These are phyloP conservation scores for Salvia rosmarinus DNA, from an alignment of 257 asterid genomes.

Conservation along the genomic window DNA sequence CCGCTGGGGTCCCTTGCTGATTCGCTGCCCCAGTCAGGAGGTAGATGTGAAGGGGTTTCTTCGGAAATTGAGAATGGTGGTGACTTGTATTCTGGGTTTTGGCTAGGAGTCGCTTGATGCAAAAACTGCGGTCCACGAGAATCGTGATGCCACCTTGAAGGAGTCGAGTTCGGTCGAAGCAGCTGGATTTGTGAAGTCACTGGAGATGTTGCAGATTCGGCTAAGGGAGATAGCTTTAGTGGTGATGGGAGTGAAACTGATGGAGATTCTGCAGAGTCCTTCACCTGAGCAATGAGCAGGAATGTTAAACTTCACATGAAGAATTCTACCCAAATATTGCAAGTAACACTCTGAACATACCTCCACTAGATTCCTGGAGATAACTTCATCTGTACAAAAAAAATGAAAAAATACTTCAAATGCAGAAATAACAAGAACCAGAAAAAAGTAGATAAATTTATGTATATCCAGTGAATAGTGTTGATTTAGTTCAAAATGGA, in stretches of 20 bases:
- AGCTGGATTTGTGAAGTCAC: slow-evolving; percentile 55
- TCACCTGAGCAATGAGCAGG: slow-evolving; percentile 47
- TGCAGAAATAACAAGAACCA: background rate
- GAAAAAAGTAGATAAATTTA: background rate
- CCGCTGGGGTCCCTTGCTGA: slow-evolving; percentile 71
- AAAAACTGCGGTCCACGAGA: slow-evolving; percentile 58
- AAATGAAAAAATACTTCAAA: slow-evolving; percentile 11
- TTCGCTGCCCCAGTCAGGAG: slow-evolving; percentile 68
- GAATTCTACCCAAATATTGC: background rate
- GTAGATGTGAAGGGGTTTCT: slow-evolving; percentile 55
- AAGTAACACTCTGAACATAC: slow-evolving; percentile 35
- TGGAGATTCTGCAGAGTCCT: slow-evolving; percentile 50
- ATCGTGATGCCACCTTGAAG: slow-evolving; percentile 55
- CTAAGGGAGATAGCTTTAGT: slow-evolving; percentile 58
- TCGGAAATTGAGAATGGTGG: slow-evolving; percentile 62
- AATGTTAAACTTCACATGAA: slow-evolving; percentile 29
- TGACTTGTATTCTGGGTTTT: slow-evolving; percentile 53
- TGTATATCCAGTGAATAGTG: background rate
- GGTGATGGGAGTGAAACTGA: slow-evolving; percentile 61
- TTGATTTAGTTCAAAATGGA: slow-evolving; percentile 5
- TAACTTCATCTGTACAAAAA: slow-evolving; percentile 45
- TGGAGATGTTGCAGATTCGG: slow-evolving; percentile 56
- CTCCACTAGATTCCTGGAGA: slow-evolving; percentile 38
- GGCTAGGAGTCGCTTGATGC: slow-evolving; percentile 58
- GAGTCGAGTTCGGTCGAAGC: slow-evolving; percentile 55